phyloP scores from a whole-genome alignment of 768 basidiomycete genomes.

The Gloeostereum incarnatum region DNA sequence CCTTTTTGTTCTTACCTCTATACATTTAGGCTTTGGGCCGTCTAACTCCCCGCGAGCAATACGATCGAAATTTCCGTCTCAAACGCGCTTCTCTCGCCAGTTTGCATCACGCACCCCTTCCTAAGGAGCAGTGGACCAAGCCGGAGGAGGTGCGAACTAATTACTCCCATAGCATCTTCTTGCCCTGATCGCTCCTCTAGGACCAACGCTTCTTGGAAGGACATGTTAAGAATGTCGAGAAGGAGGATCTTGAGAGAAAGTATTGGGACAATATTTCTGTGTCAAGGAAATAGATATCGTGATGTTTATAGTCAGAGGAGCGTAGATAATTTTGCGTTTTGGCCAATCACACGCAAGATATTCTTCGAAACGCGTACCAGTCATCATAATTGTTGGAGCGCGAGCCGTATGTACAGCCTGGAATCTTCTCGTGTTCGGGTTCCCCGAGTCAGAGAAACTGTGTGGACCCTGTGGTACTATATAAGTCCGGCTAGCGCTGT shows the following conservation, averaged over 20 bases:
- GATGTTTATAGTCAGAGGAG: no score
- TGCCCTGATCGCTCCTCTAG: conserved; percentile 27
- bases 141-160: conserved; percentile 56
- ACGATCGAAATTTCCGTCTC: conserved; percentile 88
- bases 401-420: no score
- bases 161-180: neutral
- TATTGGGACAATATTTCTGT: conserved; percentile 78
- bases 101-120: conserved; percentile 68
- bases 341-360: no score
- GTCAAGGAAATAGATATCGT: conserved; percentile 46
- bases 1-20: neutral
- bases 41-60: conserved; percentile 68
- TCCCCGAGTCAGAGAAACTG: no score
- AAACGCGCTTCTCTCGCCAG: conserved; percentile 77
- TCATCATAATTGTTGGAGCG: no score
- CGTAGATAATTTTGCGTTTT: no score
- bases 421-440: no score
- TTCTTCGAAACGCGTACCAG: no score
- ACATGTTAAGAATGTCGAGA: conserved; percentile 60
- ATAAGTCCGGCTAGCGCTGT: no score
- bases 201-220: conserved; percentile 86
- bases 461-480: no score
- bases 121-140: conserved; percentile 75
- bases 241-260: conserved; percentile 69
- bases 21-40: conserved; percentile 66